phyloP scores from a whole-genome alignment of 2,329 filamentous ascomycete genomes.

The Hirsutella rhossiliensis region DNA sequence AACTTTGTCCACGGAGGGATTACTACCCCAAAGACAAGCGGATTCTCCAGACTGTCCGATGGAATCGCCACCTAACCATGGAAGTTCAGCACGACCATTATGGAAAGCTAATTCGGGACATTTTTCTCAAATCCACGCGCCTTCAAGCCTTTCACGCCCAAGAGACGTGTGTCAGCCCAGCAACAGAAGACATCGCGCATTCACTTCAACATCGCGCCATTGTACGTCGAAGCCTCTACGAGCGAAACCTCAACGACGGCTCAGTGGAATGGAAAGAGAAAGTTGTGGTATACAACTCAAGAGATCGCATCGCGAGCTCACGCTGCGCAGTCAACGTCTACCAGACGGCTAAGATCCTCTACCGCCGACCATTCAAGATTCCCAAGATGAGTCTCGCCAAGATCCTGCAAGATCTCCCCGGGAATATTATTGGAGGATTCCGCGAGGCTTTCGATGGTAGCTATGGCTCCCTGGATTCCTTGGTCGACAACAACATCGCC shows the following conservation, averaged over 20 bases:
- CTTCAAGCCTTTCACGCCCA: background rate
- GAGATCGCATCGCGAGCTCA: background rate
- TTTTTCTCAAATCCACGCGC: background rate
- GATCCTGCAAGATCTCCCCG: background rate
- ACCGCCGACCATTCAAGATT: background rate
- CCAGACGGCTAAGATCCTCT: background rate
- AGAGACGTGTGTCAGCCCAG: background rate
- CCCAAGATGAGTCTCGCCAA: background rate
- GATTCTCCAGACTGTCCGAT: background rate
- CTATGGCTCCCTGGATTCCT: background rate
- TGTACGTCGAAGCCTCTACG: background rate
- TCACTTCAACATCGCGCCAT: background rate
- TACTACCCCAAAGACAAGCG: background rate
- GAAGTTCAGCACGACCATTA: background rate
- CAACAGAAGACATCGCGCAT: background rate
- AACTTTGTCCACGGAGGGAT: background rate
- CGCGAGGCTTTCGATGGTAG: background rate
- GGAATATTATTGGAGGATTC: background rate
- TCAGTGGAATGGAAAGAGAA: background rate
- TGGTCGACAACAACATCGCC: slow-evolving; percentile 1
- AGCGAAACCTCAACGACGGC: background rate
- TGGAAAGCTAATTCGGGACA: background rate
- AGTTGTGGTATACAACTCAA: background rate
- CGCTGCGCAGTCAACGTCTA: background rate
- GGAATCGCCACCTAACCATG: background rate